Evolutionary conservation across 192 early-diverging fungal species (phyloP).

Genomic region (Funneliformis geosporum): DNA sequence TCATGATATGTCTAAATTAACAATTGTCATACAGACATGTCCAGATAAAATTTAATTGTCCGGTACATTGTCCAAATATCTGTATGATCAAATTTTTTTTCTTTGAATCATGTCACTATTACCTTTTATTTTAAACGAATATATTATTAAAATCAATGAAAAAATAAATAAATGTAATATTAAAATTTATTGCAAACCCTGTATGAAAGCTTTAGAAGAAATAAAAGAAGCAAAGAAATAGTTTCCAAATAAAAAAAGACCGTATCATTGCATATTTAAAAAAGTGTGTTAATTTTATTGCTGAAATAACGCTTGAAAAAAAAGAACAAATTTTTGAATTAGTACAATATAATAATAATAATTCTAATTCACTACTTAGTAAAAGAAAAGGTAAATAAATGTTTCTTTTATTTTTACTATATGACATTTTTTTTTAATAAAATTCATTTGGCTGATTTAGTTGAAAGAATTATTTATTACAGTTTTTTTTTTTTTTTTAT

Average conservation of each 20-base stretch:
- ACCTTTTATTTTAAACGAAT: conserved; percentile 1
- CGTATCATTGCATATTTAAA: not conserved
- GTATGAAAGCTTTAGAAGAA: not conserved
- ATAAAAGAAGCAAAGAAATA: not conserved
- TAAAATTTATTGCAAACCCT: conserved; percentile 6
- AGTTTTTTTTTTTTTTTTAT: not conserved
- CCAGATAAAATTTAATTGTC: too few relatives aligned
- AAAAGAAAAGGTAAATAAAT: too few relatives aligned
- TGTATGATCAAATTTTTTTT: too few relatives aligned
- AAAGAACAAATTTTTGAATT: not conserved
- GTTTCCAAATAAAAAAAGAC: conserved; percentile 2
- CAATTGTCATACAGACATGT: too few relatives aligned
- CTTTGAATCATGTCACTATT: not conserved
- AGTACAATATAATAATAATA: too few relatives aligned
- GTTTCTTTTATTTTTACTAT: too few relatives aligned
- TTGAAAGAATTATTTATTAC: not conserved
- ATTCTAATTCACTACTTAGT: too few relatives aligned
- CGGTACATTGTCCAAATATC: too few relatives aligned
- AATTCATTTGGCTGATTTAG: not conserved
- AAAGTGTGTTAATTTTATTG: conserved; percentile 2
- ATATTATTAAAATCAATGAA: conserved; percentile 1
- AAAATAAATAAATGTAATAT: conserved; percentile 1
- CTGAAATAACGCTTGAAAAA: not conserved
- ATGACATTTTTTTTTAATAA: not conserved
- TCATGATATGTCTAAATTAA: too few relatives aligned